phyloP scores from a whole-genome alignment of 1,139 yeast genomes.

The Lodderomyces oxycetoniae region DNA sequence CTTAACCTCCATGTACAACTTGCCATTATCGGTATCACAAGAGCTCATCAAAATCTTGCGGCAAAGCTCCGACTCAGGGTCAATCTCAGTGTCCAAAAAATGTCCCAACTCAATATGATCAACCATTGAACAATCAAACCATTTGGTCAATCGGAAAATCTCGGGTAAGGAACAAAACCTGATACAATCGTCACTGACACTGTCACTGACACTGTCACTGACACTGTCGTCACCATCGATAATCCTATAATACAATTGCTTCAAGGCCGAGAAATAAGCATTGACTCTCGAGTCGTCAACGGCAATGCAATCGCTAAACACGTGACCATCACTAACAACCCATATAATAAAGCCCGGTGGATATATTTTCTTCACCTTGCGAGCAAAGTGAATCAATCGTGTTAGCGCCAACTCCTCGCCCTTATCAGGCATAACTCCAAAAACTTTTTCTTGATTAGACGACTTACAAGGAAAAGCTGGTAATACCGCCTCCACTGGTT shows the following conservation, averaged over 20 bases:
- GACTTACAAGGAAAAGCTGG: slow-evolving; percentile 68
- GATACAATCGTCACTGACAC: slow-evolving; percentile 12
- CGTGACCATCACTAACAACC: slow-evolving; percentile 65
- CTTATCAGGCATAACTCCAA: slow-evolving; percentile 45
- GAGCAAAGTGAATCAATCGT: slow-evolving; percentile 30
- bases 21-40: slow-evolving; percentile 40
- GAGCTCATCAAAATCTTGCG: slow-evolving; percentile 33
- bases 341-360: slow-evolving; percentile 52
- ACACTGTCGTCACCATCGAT: slow-evolving; percentile 16
- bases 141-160: slow-evolving; percentile 25
- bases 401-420: slow-evolving; percentile 38
- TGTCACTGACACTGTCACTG: no score
- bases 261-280: slow-evolving; percentile 40
- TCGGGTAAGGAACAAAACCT: slow-evolving; percentile 35
- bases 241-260: slow-evolving; percentile 33
- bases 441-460: slow-evolving; percentile 51
- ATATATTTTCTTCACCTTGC: slow-evolving; percentile 35
- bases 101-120: slow-evolving; percentile 26
- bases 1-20: slow-evolving; percentile 30
- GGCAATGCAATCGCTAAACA: slow-evolving; percentile 56
- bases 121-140: slow-evolving; percentile 13
- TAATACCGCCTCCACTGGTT: slow-evolving; percentile 50
- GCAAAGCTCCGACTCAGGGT: slow-evolving; percentile 32
- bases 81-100: slow-evolving; percentile 31
- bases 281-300: slow-evolving; percentile 52